A percentile compares a stretch with the other conserved stretches of the same genome.
Conservation (phyloP, 768 basidiomycete genomes). For the Tulasnella calospora region DNA sequence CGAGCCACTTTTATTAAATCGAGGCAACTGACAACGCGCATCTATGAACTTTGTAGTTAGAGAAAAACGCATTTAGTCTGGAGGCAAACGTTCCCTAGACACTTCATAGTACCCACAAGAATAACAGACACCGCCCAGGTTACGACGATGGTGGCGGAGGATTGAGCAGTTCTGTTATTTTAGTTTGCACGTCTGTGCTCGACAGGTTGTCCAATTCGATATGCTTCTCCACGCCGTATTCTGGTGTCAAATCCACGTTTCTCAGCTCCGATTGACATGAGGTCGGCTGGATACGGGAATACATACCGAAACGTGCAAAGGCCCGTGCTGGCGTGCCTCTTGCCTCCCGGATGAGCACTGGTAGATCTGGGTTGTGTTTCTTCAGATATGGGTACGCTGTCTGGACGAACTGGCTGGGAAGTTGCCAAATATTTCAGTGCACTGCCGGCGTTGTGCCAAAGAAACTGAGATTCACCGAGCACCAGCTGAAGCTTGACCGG, state of each 20-base stretch:
- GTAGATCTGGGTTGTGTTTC: constrained; percentile 80
- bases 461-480: constrained; percentile 52
- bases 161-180: constrained; percentile 57
- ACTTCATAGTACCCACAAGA: not conserved
- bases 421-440: constrained; percentile 12
- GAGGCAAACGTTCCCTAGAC: constrained; percentile 21
- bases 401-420: constrained; percentile 66
- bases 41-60: constrained; percentile 47
- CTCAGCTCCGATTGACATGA: not conserved
- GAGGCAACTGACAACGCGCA: not conserved
- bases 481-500: constrained; percentile 68
- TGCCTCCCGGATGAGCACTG: constrained; percentile 75
- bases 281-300: not conserved
- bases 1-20: constrained; percentile 29
- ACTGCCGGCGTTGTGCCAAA: not conserved
- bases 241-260: constrained; percentile 39
- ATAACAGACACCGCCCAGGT: not conserved
- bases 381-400: constrained; percentile 71
- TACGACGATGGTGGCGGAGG: not conserved
- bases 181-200: constrained; percentile 63
- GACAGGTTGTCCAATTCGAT: constrained; percentile 74
- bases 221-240: constrained; percentile 74
- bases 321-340: constrained; percentile 71
- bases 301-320: constrained; percentile 81
- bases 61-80: constrained; percentile 69